A percentile compares a stretch with the other conserved stretches of the same genome.
Conservation (phyloP, 192 early-diverging fungal genomes). For the Coemansia sp. region DNA sequence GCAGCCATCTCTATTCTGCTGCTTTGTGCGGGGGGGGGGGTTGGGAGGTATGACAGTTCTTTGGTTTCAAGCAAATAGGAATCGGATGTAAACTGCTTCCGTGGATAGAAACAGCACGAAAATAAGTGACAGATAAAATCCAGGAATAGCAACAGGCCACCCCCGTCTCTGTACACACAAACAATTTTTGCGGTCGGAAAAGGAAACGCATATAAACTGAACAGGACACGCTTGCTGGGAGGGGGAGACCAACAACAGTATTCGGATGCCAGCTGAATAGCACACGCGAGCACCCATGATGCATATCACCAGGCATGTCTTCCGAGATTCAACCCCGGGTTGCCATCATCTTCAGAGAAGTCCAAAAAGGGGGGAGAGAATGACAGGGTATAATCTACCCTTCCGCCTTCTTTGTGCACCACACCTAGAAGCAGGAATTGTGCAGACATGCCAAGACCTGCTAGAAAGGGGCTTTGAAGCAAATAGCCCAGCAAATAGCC, state of each 20-base stretch:
- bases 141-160: neutral
- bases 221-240: neutral
- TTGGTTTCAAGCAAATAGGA: neutral
- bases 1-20: neutral
- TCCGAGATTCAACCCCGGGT: neutral
- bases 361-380: neutral
- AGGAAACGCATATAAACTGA: neutral
- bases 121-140: neutral
- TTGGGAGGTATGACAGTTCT: neutral
- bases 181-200: neutral
- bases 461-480: neutral
- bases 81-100: neutral
- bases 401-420: neutral
- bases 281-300: neutral
- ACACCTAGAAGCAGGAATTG: neutral
- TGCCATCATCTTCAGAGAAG: neutral
- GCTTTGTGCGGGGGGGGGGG: neutral
- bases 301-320: neutral
- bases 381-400: neutral
- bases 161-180: neutral
- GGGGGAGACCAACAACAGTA: neutral
- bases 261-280: neutral
- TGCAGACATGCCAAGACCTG: neutral
- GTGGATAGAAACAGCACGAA: neutral
- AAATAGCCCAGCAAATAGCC: neutral